Conservation (phyloP, 768 basidiomycete genomes). For the Phaeotremella skinneri region DNA sequence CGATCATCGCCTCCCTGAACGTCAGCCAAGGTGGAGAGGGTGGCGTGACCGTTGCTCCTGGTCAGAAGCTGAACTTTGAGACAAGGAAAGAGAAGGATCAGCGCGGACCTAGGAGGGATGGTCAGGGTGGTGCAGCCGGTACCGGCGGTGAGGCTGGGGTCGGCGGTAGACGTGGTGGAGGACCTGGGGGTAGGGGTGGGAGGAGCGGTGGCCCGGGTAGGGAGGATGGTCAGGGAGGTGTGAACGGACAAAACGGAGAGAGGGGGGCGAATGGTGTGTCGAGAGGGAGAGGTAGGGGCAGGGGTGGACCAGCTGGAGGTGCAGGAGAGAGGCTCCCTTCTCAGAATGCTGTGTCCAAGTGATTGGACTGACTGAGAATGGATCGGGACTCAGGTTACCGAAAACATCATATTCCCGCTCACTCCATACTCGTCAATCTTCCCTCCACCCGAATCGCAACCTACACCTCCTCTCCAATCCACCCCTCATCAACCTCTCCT, state of each 20-base stretch:
- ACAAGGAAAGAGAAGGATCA: slow-evolving; percentile 88
- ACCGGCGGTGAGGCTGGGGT: slow-evolving; percentile 9
- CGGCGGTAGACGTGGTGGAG: slow-evolving; percentile 3
- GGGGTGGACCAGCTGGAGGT: slow-evolving; percentile 17
- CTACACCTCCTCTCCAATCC: no score
- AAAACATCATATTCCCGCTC: no score
- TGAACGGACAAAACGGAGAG: slow-evolving; percentile 19
- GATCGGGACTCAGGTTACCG: no score
- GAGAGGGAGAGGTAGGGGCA: slow-evolving; percentile 14
- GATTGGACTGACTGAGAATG: no score
- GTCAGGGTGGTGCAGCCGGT: not conserved
- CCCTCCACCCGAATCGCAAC: no score
- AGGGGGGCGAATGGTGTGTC: not conserved
- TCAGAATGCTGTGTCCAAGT: not conserved
- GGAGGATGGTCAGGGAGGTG: slow-evolving; percentile 20
- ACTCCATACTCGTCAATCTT: no score
- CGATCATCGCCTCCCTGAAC: slow-evolving; percentile 72
- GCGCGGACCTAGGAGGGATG: slow-evolving; percentile 49
- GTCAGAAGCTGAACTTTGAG: slow-evolving; percentile 73
- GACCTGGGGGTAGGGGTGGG: slow-evolving; percentile 7
- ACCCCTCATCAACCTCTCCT: no score
- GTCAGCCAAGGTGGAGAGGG: slow-evolving; percentile 76
- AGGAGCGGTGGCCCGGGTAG: slow-evolving; percentile 15
- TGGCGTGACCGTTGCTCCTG: slow-evolving; percentile 70
- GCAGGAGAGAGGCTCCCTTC: slow-evolving; percentile 1